Evolutionary conservation across 768 basidiomycete genomes (phyloP), one percentile per base, ranked within the genome.

Genomic region (Auricularia sp.): DNA sequence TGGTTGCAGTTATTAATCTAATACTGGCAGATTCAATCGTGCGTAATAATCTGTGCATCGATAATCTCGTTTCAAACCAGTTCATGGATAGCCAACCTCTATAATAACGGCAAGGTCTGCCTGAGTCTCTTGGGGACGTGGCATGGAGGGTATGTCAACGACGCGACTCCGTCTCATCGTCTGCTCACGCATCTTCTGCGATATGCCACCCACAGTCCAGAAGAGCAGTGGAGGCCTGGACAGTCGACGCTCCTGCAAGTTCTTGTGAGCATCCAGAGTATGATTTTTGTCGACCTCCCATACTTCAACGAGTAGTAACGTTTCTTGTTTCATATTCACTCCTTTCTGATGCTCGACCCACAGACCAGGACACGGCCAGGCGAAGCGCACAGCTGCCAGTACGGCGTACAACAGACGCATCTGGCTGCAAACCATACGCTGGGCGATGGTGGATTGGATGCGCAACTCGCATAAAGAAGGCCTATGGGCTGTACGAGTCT

Each of bases 201-300:
- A 29, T 29, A 29, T 29, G 29, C 29, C 2, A 29, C 2, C 29
- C 29, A 29, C 62, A 74, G 74, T 10, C 76, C 78, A 6, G 78
- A 79, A 65, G 79, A 79, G 67, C 72, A 81, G 69, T 85, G 83
- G 83, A 74, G 73, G 3, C 70, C 77, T 16, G 67, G 74, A 54
- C 79, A 79, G 62, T 83, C 81, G n/a, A 84, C 83, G 8, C 71
- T 85, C 24, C 73, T 84, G 44, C 84, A 84, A 70, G 82, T 84
- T 18, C 73, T 85, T 18, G 80, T 85, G 39, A 82, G 81, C 63
- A 83, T 84, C 33, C 83, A 84, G 71, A 80, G 80, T 71, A 84
- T 84, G 82, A 84, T 84, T 65, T 71, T 84, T 39, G 77, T 82
- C 24, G 82, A 84, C 44, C 67, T 77, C 13, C 82, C 83, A 2